These are phyloP conservation scores for Microthlaspi erraticum DNA, from an alignment of 345 rosid species.

Conservation along the genomic window DNA sequence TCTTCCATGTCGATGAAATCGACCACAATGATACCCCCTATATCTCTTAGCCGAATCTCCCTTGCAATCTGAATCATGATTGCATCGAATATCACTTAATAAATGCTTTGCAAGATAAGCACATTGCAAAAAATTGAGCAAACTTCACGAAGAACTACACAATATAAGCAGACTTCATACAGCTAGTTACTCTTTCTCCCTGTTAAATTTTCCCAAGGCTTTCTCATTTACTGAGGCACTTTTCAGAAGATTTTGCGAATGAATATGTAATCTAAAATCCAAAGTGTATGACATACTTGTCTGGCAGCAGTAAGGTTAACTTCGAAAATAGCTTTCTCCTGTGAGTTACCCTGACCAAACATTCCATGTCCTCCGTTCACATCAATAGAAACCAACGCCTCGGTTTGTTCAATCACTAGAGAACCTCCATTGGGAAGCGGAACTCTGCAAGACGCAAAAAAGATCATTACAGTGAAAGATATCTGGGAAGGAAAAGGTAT, in stretches of 20 bases:
- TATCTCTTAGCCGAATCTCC: constrained; percentile 91
- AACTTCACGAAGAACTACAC: constrained; percentile 23
- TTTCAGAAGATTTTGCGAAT: background rate
- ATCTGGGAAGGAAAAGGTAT: constrained; percentile 12
- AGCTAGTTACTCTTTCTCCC: constrained; percentile 23
- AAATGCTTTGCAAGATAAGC: constrained; percentile 21
- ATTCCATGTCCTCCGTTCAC: constrained; percentile 98
- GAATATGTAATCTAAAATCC: constrained; percentile 15
- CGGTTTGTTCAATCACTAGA: constrained; percentile 96
- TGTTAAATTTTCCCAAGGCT: constrained; percentile 10
- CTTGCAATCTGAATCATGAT: constrained; percentile 81
- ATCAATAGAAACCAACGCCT: constrained; percentile 96
- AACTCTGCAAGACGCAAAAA: constrained; percentile 59
- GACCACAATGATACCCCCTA: constrained; percentile 97
- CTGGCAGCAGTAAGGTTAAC: constrained; percentile 94
- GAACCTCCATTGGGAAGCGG: constrained; percentile 90
- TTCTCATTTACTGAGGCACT: constrained; percentile 2
- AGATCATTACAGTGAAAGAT: constrained; percentile 22
- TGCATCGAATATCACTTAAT: constrained; percentile 7
- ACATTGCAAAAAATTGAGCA: constrained; percentile 26
- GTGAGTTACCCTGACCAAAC: constrained; percentile 89
- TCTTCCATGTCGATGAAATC: constrained; percentile 98
- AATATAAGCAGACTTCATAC: constrained; percentile 9
- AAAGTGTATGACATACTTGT: constrained; percentile 61
- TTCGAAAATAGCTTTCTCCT: constrained; percentile 88